These are phyloP conservation scores for Colletotrichum orbiculare DNA, from an alignment of 2,329 filamentous ascomycete species.

Conservation along the genomic window DNA sequence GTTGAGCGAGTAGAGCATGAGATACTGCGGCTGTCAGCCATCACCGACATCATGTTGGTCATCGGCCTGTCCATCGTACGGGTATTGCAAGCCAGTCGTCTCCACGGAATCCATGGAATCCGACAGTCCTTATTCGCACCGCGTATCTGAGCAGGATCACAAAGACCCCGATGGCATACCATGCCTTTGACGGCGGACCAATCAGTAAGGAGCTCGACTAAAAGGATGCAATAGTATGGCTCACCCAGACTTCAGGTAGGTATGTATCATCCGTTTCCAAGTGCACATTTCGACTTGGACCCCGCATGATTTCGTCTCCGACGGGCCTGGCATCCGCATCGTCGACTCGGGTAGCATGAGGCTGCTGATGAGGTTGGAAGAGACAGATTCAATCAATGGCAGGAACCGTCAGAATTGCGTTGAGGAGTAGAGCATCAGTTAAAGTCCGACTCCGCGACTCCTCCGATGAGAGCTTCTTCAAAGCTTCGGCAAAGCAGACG, in stretches of 20 bases:
- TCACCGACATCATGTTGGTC: fast-evolving
- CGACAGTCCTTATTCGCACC: slow-evolving; percentile 38
- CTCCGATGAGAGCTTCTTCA: too few species aligned
- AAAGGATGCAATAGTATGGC: background rate
- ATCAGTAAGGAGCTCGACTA: background rate
- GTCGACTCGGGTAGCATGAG: background rate
- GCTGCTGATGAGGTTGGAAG: too few species aligned
- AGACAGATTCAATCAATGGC: too few species aligned
- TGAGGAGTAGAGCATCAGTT: too few species aligned
- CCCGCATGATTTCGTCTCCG: slow-evolving; percentile 21
- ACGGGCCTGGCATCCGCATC: slow-evolving; percentile 16
- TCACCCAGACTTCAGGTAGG: slow-evolving; percentile 38
- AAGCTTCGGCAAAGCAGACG: too few species aligned
- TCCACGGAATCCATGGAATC: slow-evolving; percentile 36
- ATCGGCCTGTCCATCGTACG: slow-evolving; percentile 17
- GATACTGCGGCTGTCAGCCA: slow-evolving; percentile 33
- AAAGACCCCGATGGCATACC: slow-evolving; percentile 36
- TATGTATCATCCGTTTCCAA: slow-evolving; percentile 35
- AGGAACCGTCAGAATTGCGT: too few species aligned
- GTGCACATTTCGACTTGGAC: slow-evolving; percentile 30
- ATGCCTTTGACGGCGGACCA: slow-evolving; percentile 11
- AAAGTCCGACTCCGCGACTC: too few species aligned
- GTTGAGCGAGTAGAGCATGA: slow-evolving; percentile 40
- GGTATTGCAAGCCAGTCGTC: slow-evolving; percentile 39
- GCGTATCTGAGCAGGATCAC: slow-evolving; percentile 36